Percentiles rank a stretch among this genome's conserved stretches.
These are phyloP conservation scores for Trametes versicolor DNA, from an alignment of 1,284 basidiomycete genomes.

Conservation along the genomic window DNA sequence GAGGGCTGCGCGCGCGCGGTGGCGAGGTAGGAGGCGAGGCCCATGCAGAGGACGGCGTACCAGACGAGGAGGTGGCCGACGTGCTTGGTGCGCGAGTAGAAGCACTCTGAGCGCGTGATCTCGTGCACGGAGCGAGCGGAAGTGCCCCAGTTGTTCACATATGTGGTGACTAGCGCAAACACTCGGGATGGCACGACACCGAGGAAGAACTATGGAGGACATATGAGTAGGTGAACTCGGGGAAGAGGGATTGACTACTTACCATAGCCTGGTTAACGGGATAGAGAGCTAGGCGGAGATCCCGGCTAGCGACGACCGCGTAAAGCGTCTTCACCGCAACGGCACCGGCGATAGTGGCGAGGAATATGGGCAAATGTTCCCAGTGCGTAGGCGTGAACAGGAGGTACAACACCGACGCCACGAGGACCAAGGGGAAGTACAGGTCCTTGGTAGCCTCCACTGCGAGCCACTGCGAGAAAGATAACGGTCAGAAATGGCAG, in stretches of 20 bases:
- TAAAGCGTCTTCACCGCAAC: conserved; percentile 36
- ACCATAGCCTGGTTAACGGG: conserved; percentile 36
- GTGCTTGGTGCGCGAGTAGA: conserved; percentile 36
- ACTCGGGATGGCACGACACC: conserved; percentile 37
- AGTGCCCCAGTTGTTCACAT: conserved; percentile 37
- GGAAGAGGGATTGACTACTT: background rate
- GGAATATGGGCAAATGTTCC: conserved; percentile 35
- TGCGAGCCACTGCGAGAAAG: conserved; percentile 31
- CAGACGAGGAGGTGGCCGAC: conserved; percentile 37
- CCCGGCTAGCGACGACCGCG: conserved; percentile 32
- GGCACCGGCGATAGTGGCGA: conserved; percentile 37
- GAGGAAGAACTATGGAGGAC: conserved; percentile 32
- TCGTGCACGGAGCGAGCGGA: conserved; percentile 37
- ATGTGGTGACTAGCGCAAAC: conserved; percentile 35
- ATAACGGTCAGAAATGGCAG: background rate
- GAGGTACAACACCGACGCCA: conserved; percentile 35
- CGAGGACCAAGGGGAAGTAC: conserved; percentile 37
- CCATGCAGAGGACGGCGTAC: conserved; percentile 33
- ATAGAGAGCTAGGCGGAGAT: conserved; percentile 32
- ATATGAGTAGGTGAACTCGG: background rate
- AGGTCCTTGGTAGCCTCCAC: conserved; percentile 39
- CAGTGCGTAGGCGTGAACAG: conserved; percentile 31
- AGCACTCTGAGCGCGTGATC: conserved; percentile 33
- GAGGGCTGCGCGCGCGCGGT: conserved; percentile 27
- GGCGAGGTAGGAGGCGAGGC: conserved; percentile 33